A percentile compares a stretch with the other conserved stretches of the same genome.
Conservation (phyloP, 164 flowering plant genomes). For the Vitis labrusca region DNA sequence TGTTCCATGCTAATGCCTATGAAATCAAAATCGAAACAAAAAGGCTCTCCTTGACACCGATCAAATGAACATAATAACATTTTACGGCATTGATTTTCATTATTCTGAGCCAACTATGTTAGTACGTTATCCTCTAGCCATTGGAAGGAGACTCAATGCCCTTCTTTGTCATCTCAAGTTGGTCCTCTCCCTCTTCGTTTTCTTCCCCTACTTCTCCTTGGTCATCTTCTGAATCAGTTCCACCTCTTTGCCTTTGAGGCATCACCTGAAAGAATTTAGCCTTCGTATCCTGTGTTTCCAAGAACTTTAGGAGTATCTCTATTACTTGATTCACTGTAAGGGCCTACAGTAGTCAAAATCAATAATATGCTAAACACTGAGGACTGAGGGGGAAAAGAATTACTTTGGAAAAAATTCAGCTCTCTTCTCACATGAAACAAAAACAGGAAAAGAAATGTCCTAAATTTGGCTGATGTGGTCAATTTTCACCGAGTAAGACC, state of each 20-base stretch:
- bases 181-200: slow-evolving; percentile 17
- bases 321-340: slow-evolving; percentile 95
- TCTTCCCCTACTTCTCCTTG: slow-evolving; percentile 18
- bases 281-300: slow-evolving; percentile 92
- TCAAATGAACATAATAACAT: too few relatives aligned
- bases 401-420: too few relatives aligned
- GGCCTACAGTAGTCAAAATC: slow-evolving; percentile 45
- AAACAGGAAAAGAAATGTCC: too few relatives aligned
- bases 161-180: slow-evolving; percentile 17
- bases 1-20: too few relatives aligned
- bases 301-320: slow-evolving; percentile 80
- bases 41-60: too few relatives aligned
- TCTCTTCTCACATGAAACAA: not conserved
- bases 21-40: too few relatives aligned
- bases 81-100: too few relatives aligned
- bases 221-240: slow-evolving; percentile 37
- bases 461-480: not conserved
- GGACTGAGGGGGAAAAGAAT: too few relatives aligned
- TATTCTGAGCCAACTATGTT: too few relatives aligned
- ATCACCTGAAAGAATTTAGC: slow-evolving; percentile 82
- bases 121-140: slow-evolving; percentile 2
- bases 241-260: slow-evolving; percentile 82
- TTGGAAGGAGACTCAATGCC: slow-evolving; percentile 31
- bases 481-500: not conserved
- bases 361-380: too few relatives aligned